Evolutionary conservation across 495 filamentous ascomycete genomes (phyloP), one percentile per base, ranked within the genome.

Genomic region (Chlorociboria aeruginascens): DNA sequence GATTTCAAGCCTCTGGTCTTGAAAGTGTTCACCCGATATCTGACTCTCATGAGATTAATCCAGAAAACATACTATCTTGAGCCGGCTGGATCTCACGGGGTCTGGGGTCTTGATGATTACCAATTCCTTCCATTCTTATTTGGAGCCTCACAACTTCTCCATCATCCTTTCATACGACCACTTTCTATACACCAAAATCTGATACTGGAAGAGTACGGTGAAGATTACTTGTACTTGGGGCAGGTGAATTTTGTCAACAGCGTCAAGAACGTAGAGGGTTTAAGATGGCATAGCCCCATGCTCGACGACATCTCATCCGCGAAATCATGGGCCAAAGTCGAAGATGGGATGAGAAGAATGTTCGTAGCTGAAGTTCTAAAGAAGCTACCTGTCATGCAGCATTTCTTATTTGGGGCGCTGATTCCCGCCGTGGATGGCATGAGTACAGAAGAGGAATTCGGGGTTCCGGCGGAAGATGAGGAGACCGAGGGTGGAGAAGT

Each of bases 281-380:
- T 99, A 53, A 76, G 93, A 39, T 99, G 92, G 92, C 92, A 97
- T 60, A 89, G 84, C 55, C 92, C 92, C 1, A 96, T 99, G 93
- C 73, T 99, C 32, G 93, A 99, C 59, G 92, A 99, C 61, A 97
- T 99, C 49, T 89, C 83, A 2, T 80, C 83, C n/a, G 84, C 92
- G 4, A 87, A 87, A 62, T 85, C 72, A 48, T 99, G 92, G 92
- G 67, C 55, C 46, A 97, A 99, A 67, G 82, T 99, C 40, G 90
- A 95, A 59, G 84, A 72, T 14, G 92, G 92, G 7, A 95, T 99
- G 92, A 74, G 84, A 53, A 81, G 85, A 54, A 99, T 97, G 92
- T 97, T 97, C 60, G 77, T 89, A 40, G 82, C 78, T 35, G 93
- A 99, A 63, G 89, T 99, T 0, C 66, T 99, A 37, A 78, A 83